Base-by-base conservation (phyloP, 2,329 filamentous ascomycete genomes). In the Diaporthe caulivora region DNA sequence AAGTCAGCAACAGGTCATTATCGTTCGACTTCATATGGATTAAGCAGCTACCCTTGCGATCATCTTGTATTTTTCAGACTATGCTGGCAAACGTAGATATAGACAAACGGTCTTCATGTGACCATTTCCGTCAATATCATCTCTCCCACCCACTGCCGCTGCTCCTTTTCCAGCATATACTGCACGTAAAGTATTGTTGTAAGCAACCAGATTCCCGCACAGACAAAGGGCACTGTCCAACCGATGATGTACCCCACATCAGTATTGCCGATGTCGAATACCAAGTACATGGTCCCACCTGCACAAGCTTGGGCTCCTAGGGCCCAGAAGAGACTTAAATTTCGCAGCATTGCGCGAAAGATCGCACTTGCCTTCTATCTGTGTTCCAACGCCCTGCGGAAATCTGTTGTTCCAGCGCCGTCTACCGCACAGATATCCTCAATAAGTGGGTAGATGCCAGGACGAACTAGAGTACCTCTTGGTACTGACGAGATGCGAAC, bases 181-280 rank as follows among this genome's bases (percentile, higher is more conserved):
- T 73, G 44, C 18, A 78, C 79, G 64, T 78, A 80, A 71, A 72
- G 75, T 49, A 78, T 73, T 18, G 78, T 80, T n/a, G 72, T 70
- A 3, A 69, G 21, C 17, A 77, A 67, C 77, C 77, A 78, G 6
- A 77, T 40, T 18, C 75, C 77, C 4, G 72, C 74, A 76, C 77
- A 78, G 31, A 74, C 70, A 26, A 78, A 78, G 2, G 77, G 77
- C n/a, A 75, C 44, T 6, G 73, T 70, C 77, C 77, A 78, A 10
- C 77, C 76, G 6, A 78, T 64, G 4, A 65, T 54, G 24, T 78
- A 78, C 8, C 70, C 75, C 6, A 72, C 72, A 24, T 78, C 75
- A 31, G 67, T 74, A 37, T 53, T n/a, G 34, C 74, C 10, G 1
- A 75, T 40, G 13, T 47, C 70, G n/a, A 77, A 77, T 7, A 75